Conservation (phyloP, 176 grass and related monocot genomes). For the Stipa capillata region DNA sequence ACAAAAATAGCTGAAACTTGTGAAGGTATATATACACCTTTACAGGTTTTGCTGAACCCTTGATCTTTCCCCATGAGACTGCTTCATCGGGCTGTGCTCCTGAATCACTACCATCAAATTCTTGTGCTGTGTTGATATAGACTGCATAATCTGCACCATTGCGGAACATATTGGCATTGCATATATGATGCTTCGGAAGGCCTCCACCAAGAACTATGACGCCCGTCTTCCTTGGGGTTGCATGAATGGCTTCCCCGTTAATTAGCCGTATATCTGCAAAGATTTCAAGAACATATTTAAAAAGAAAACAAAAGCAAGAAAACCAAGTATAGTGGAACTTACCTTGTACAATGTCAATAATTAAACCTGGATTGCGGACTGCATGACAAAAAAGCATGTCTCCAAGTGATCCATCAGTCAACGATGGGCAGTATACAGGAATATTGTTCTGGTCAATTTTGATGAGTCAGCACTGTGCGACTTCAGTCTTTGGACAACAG, state of each 20-base stretch:
- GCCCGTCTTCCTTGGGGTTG: conserved; percentile 66
- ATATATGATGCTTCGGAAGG: conserved; percentile 90
- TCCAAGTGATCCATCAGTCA: conserved; percentile 94
- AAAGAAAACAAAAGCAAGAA: background rate
- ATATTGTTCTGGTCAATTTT: conserved; percentile 62
- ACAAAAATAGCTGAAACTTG: background rate
- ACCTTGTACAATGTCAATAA: conserved; percentile 97
- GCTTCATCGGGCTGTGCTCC: conserved; percentile 93
- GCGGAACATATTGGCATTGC: conserved; percentile 95
- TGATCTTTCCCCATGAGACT: conserved; percentile 95
- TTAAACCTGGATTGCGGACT: conserved; percentile 67
- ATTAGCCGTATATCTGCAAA: conserved; percentile 65
- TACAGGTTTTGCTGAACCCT: conserved; percentile 70
- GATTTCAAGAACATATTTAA: background rate
- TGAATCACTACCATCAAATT: conserved; percentile 97
- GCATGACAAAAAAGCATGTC: conserved; percentile 95
- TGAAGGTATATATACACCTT: conserved; percentile 37
- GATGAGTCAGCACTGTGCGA: background rate
- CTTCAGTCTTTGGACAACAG: background rate
- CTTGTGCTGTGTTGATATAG: conserved; percentile 89
- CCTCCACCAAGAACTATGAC: conserved; percentile 85
- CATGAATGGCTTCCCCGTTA: conserved; percentile 83
- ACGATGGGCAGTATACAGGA: conserved; percentile 65
- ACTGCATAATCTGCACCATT: conserved; percentile 91
- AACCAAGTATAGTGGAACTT: background rate